Base-by-base conservation (phyloP, 208 protist genomes). In the Trypanosomatidae sp. region DNA sequence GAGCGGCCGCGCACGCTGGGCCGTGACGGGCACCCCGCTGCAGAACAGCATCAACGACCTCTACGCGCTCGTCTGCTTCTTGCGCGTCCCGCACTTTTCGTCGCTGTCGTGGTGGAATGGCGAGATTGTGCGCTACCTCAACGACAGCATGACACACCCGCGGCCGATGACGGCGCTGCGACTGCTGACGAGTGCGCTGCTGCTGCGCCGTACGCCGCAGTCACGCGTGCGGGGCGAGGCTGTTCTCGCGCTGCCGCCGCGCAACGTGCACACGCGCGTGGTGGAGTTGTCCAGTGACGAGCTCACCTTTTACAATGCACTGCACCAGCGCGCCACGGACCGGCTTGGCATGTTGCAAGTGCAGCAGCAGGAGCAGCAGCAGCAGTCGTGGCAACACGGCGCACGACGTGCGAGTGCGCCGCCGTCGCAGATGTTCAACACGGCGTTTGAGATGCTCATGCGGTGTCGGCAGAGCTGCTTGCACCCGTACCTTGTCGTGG, bases 381-480 rank as follows among this genome's bases (percentile, higher is more conserved):
- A 13, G 21, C 82, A n/a, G n/a, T n/a, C n/a, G n/a, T n/a, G n/a
- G n/a, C n/a, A n/a, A n/a, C n/a, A n/a, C n/a, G n/a, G n/a, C n/a
- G n/a, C n/a, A n/a, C n/a, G n/a, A n/a, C n/a, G n/a, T n/a, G n/a
- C n/a, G n/a, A n/a, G n/a, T n/a, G 19, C 16, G 22, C 23, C 33
- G 4, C 24, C 50, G 19, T 33, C 56, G 16, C 37, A 53, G 24
- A 63, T 57, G 13, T 87, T 76, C 33, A 77, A 54, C 23, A 78
- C 71, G 0, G 74, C 76, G 26, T 82, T 94, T 40, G 80, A 89
- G 61, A 82, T 94, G 73, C 58, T 94, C 0, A 60, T 90, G 26
- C 71, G 83, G 28, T 84, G 84, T 21, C 79, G 83, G 19, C 86
- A 94, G 53, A 68, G 72, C 8, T 88, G 75, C 45, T 46, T 86